Conservation (phyloP, 805 yeast species). For the Priceomyces melissophilus region DNA sequence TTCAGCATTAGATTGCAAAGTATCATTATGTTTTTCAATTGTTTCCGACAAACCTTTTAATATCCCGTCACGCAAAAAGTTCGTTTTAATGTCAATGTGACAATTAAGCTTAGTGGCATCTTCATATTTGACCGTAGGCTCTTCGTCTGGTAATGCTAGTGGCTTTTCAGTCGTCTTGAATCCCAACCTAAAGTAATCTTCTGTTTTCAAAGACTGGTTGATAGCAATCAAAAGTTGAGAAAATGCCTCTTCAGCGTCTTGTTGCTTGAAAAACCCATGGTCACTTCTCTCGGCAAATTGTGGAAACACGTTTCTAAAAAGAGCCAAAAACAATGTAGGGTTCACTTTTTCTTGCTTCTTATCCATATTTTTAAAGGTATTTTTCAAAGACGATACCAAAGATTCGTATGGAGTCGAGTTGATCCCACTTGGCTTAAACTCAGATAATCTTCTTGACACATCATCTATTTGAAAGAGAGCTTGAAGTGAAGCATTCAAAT, state of each 20-base stretch:
- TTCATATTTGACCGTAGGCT: slow-evolving; percentile 21
- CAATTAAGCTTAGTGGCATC: slow-evolving; percentile 79
- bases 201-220: slow-evolving; percentile 46
- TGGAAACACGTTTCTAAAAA: slow-evolving; percentile 68
- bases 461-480: slow-evolving; percentile 47
- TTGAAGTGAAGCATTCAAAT: slow-evolving; percentile 68
- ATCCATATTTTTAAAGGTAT: slow-evolving; percentile 44
- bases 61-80: slow-evolving; percentile 84
- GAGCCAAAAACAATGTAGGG: slow-evolving; percentile 65
- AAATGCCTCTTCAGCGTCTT: slow-evolving; percentile 96
- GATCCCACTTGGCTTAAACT: slow-evolving; percentile 11
- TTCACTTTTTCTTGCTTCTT: slow-evolving; percentile 48
- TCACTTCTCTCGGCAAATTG: slow-evolving; percentile 82
- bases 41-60: slow-evolving; percentile 69
- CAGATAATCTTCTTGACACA: slow-evolving; percentile 27
- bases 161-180: slow-evolving; percentile 66
- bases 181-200: slow-evolving; percentile 59
- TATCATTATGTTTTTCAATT: slow-evolving; percentile 73
- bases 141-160: slow-evolving; percentile 41
- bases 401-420: slow-evolving; percentile 11
- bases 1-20: slow-evolving; percentile 64
- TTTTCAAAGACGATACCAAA: slow-evolving; percentile 35
- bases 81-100: slow-evolving; percentile 81
- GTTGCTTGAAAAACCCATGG: slow-evolving; percentile 79
- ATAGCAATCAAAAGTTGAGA: slow-evolving; percentile 67